A percentile compares a stretch with the other conserved stretches of the same genome.
Evolutionary conservation across 345 rosid species (phyloP).

Genomic region (Eucalyptus polybractea): DNA sequence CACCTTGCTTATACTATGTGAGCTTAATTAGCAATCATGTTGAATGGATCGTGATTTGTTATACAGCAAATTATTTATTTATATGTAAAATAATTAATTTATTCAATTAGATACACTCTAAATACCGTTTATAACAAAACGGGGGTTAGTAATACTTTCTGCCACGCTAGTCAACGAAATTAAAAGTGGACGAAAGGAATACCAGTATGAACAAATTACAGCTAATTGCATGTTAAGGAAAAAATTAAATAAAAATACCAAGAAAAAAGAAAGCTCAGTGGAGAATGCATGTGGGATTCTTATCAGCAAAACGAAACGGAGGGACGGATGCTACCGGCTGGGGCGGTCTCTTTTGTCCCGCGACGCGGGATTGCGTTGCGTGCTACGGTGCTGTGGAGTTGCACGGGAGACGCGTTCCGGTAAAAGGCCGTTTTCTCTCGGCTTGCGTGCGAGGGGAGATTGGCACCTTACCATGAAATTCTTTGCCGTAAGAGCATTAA

Average conservation of each 20-base stretch:
- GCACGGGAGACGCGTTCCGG: not conserved
- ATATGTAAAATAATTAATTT: not conserved
- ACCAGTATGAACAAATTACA: not conserved
- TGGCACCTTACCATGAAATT: not conserved
- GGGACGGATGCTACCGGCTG: not conserved
- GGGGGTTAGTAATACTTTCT: not conserved
- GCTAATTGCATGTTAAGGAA: not conserved
- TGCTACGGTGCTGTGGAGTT: not conserved
- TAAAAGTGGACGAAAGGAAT: not conserved
- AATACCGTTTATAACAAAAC: not conserved
- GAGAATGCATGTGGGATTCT: not conserved
- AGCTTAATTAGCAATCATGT: not conserved
- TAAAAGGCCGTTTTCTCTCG: not conserved
- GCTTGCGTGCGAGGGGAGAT: not conserved
- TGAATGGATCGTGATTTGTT: not conserved
- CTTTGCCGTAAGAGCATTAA: not conserved
- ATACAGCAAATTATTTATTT: not conserved
- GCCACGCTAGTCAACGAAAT: not conserved
- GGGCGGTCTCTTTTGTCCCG: not conserved
- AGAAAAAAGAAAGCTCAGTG: not conserved
- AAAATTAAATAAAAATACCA: not conserved
- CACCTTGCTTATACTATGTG: not conserved
- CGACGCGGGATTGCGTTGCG: not conserved
- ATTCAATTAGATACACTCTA: fast-evolving
- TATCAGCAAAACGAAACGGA: not conserved